These are phyloP conservation scores for Licmophora abbreviata DNA, from an alignment of 108 stramenopile species.

Conservation along the genomic window DNA sequence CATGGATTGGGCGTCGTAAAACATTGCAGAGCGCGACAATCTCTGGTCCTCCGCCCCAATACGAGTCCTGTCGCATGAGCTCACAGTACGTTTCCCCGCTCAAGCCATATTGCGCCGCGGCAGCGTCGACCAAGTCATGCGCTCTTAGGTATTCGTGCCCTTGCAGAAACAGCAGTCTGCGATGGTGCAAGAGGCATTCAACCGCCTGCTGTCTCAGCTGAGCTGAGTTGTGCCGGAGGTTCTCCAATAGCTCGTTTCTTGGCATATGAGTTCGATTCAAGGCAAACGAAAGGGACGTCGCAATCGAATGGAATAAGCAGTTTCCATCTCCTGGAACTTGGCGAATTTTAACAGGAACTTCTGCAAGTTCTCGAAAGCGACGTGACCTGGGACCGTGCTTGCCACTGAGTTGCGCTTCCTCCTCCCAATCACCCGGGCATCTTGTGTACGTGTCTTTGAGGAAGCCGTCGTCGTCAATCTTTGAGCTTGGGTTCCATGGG, in stretches of 20 bases:
- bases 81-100: conserved; percentile 77
- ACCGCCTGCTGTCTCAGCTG: conserved; percentile 41
- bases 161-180: conserved; percentile 69
- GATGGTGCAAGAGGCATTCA: conserved; percentile 26
- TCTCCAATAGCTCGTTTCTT: no score
- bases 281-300: conserved; percentile 20
- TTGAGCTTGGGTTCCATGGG: conserved; percentile 74
- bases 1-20: conserved; percentile 88
- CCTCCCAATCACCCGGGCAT: conserved; percentile 71
- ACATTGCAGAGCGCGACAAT: conserved; percentile 92
- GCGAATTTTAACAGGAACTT: conserved; percentile 44
- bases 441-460: conserved; percentile 35
- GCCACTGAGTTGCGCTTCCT: conserved; percentile 27
- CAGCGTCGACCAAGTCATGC: conserved; percentile 63
- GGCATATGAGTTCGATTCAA: conserved; percentile 42
- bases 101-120: conserved; percentile 77
- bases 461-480: conserved; percentile 69
- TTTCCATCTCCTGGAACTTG: conserved; percentile 94
- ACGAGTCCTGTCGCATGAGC: conserved; percentile 78
- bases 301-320: conserved; percentile 79
- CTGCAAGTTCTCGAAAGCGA: conserved; percentile 1
- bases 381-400: conserved; percentile 18
- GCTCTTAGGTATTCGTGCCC: conserved; percentile 69
- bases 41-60: conserved; percentile 97
- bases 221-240: conserved; percentile 33